A percentile compares a stretch with the other conserved stretches of the same genome.
Conservation (phyloP, 2,329 filamentous ascomycete genomes). For the Ophiosphaerella herpotricha region DNA sequence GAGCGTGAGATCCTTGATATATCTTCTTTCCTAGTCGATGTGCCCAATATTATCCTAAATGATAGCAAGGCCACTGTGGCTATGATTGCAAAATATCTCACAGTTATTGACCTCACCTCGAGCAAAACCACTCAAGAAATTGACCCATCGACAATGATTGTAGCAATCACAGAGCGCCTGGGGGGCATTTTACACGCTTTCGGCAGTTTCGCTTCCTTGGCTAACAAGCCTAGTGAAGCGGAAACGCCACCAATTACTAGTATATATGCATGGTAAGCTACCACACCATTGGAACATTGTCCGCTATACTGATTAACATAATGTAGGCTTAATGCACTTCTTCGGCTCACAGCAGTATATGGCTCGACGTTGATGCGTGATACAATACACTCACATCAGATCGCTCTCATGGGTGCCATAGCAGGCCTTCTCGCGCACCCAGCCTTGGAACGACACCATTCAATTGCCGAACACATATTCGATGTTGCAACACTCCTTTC, state of each 20-base stretch:
- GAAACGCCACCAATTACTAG: constrained; percentile 9
- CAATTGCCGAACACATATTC: constrained; percentile 48
- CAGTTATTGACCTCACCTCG: constrained; percentile 39
- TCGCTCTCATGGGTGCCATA: constrained; percentile 41
- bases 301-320: constrained; percentile 12
- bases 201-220: constrained; percentile 7
- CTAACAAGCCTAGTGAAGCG: not conserved
- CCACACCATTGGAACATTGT: not conserved
- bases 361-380: constrained; percentile 27
- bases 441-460: constrained; percentile 40
- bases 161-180: constrained; percentile 37
- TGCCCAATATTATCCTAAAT: constrained; percentile 2
- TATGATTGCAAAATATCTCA: constrained; percentile 39
- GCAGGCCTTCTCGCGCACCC: constrained; percentile 46
- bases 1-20: constrained; percentile 43
- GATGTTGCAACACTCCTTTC: constrained; percentile 50
- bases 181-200: constrained; percentile 36
- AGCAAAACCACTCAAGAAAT: constrained; percentile 15
- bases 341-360: constrained; percentile 50
- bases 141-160: constrained; percentile 27
- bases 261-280: constrained; percentile 31
- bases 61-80: constrained; percentile 13
- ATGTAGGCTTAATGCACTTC: constrained; percentile 40
- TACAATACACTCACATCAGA: constrained; percentile 34
- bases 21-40: constrained; percentile 31